phyloP scores from a whole-genome alignment of 495 filamentous ascomycete species.

The Tuber aestivum region DNA sequence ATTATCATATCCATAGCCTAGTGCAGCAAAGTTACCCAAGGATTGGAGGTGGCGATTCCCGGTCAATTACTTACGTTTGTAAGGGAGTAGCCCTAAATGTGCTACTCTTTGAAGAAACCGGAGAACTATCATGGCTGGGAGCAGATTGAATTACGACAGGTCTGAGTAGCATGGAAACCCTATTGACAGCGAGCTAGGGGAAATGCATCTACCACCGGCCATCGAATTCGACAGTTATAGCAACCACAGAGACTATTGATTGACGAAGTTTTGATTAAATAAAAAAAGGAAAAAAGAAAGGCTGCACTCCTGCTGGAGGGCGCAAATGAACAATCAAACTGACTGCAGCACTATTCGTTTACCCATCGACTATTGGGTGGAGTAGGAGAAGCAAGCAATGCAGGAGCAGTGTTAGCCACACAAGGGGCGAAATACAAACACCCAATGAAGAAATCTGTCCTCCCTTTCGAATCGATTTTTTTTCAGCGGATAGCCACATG shows the following conservation, averaged over 20 bases:
- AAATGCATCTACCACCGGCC: neutral
- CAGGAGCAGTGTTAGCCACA: neutral
- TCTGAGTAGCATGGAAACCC: neutral
- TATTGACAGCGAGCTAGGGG: neutral
- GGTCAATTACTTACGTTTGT: neutral
- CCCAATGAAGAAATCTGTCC: neutral
- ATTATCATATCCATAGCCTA: neutral
- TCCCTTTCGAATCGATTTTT: neutral
- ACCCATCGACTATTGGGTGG: neutral
- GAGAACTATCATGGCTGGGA: neutral
- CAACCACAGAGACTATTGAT: neutral
- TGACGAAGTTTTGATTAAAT: neutral
- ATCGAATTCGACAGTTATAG: neutral
- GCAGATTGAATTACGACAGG: neutral
- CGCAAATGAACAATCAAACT: neutral
- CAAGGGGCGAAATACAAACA: neutral
- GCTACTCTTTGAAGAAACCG: neutral
- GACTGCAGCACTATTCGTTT: neutral
- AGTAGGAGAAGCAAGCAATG: neutral
- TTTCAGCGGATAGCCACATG: constrained; percentile 4
- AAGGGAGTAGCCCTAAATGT: neutral
- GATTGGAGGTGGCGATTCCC: neutral
- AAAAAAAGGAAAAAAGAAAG: too few species aligned
- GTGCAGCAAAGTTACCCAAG: neutral
- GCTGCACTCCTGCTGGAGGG: too few species aligned